A percentile compares a stretch with the other conserved stretches of the same genome.
These are phyloP conservation scores for Aspergillus versicolor DNA, from an alignment of 2,329 filamentous ascomycete species.

Conservation along the genomic window DNA sequence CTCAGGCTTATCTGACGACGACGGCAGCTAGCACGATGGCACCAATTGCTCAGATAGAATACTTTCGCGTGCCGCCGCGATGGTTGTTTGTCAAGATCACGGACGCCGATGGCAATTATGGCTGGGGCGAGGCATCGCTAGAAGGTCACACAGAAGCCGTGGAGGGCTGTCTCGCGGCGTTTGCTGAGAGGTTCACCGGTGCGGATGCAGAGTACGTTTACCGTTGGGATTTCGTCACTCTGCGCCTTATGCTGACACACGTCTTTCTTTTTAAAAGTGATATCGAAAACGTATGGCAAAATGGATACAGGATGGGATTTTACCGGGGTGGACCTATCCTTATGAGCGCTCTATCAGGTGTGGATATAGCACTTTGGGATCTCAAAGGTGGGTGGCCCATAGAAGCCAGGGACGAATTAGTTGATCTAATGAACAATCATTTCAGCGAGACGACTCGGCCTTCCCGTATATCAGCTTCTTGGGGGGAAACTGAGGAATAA, in stretches of 20 bases:
- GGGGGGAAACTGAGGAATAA: conserved; percentile 71
- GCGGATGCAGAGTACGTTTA: conserved; percentile 2
- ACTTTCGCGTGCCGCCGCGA: conserved; percentile 71
- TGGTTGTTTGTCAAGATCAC: conserved; percentile 79
- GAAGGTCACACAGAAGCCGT: conserved; percentile 74
- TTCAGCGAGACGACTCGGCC: conserved; percentile 52
- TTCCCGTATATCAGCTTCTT: conserved; percentile 71
- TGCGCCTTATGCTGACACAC: conserved; percentile 43
- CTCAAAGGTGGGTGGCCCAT: conserved; percentile 55
- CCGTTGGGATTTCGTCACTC: conserved; percentile 44
- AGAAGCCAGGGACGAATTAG: background rate
- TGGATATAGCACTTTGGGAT: conserved; percentile 80
- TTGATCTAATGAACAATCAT: background rate
- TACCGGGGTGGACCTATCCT: conserved; percentile 77
- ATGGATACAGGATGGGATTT: conserved; percentile 59
- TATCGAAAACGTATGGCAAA: conserved; percentile 79
- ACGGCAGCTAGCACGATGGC: conserved; percentile 49
- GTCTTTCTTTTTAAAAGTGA: conserved; percentile 52
- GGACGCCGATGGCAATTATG: conserved; percentile 63
- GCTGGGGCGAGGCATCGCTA: conserved; percentile 74
- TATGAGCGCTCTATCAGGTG: conserved; percentile 74
- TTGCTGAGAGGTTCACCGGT: background rate
- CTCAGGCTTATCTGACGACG: too few relatives aligned
- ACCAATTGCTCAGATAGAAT: conserved; percentile 66
- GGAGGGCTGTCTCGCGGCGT: conserved; percentile 68